Conservation (phyloP, 768 basidiomycete genomes). For the Mycena indigotica region DNA sequence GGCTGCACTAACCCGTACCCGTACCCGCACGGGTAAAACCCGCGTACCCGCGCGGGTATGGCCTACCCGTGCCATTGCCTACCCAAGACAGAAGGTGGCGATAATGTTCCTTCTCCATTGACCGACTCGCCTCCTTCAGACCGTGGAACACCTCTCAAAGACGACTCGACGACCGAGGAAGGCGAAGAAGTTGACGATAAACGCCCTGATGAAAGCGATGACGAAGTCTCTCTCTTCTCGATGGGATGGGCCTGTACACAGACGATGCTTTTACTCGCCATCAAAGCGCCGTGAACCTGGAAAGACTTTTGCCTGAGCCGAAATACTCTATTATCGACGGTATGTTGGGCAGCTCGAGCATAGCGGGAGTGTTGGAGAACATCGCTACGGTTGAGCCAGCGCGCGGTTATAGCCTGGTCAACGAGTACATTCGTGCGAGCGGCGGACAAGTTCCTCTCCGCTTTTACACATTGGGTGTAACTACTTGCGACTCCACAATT, state of each 20-base stretch:
- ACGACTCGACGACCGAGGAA: too few species aligned
- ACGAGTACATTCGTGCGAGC: background rate
- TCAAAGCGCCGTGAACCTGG: background rate
- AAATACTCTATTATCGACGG: background rate
- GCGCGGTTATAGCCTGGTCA: background rate
- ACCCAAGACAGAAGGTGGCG: too few species aligned
- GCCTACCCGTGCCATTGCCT: too few species aligned
- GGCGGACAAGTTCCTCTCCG: background rate
- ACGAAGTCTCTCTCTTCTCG: background rate
- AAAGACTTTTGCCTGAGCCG: background rate
- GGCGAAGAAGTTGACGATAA: too few species aligned
- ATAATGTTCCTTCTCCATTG: too few species aligned
- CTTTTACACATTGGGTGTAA: background rate
- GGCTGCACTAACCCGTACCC: too few species aligned
- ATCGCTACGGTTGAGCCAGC: background rate
- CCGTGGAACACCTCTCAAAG: too few species aligned
- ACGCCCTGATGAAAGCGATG: background rate
- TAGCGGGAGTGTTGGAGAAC: background rate
- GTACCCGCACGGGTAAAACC: too few species aligned
- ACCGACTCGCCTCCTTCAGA: too few species aligned
- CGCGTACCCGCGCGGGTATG: too few species aligned
- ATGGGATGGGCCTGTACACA: background rate
- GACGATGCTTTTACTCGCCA: background rate
- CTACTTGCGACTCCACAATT: background rate
- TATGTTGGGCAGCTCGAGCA: background rate